phyloP scores from a whole-genome alignment of 306 rosid species.

The Dryas octopetala region DNA sequence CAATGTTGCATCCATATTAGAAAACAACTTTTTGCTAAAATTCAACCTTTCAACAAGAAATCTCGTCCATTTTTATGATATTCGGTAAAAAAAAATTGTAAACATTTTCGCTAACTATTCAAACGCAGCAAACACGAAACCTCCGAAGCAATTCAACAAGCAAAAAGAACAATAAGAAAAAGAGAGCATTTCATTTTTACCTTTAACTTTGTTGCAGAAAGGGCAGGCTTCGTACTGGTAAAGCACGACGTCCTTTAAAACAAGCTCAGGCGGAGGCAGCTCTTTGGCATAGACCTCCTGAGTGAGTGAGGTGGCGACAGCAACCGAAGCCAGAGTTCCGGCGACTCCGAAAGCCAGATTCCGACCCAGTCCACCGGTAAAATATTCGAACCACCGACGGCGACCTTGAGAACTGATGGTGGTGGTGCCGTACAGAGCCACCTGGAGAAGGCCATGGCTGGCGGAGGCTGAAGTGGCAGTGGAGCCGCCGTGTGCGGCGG shows the following conservation, averaged over 20 bases:
- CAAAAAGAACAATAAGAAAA: not conserved
- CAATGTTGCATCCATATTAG: not conserved
- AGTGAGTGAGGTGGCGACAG: slow-evolving; percentile 36
- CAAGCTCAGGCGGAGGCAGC: slow-evolving; percentile 50
- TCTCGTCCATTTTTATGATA: not conserved
- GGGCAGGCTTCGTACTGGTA: slow-evolving; percentile 97
- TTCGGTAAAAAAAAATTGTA: not conserved
- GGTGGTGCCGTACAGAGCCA: slow-evolving; percentile 45
- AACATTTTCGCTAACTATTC: not conserved
- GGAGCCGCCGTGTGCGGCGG: slow-evolving; percentile 43
- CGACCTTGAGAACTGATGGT: slow-evolving; percentile 22
- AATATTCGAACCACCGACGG: slow-evolving; percentile 44
- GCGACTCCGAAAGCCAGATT: slow-evolving; percentile 45
- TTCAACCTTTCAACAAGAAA: not conserved
- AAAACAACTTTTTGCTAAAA: not conserved
- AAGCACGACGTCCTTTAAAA: slow-evolving; percentile 77
- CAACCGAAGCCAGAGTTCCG: slow-evolving; percentile 48
- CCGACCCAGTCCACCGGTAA: slow-evolving; percentile 22
- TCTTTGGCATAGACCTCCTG: slow-evolving; percentile 79
- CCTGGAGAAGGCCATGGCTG: slow-evolving; percentile 48
- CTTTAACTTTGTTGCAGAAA: slow-evolving; percentile 93
- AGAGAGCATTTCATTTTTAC: slow-evolving; percentile 22
- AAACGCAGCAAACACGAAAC: not conserved
- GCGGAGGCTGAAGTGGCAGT: slow-evolving; percentile 20
- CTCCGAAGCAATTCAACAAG: not conserved